These are phyloP conservation scores for Pisolithus sp. DNA, from an alignment of 768 basidiomycete genomes.

Conservation along the genomic window DNA sequence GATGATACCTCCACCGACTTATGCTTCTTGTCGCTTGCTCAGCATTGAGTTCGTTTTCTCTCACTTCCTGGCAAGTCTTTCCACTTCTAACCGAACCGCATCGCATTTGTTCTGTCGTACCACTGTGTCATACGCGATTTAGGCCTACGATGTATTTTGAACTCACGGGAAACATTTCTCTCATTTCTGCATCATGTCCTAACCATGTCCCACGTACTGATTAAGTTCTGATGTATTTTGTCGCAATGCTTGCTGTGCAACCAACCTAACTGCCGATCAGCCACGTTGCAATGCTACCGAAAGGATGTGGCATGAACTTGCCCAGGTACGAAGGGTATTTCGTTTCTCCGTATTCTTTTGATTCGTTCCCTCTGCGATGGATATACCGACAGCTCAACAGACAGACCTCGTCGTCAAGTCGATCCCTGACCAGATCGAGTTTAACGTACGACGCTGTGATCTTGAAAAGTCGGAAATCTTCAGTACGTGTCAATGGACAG, in stretches of 20 bases:
- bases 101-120: slow-evolving; percentile 27
- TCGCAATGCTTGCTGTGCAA: not conserved
- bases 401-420: slow-evolving; percentile 55
- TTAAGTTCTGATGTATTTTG: not conserved
- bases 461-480: slow-evolving; percentile 58
- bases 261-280: not conserved
- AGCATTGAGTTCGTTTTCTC: slow-evolving; percentile 19
- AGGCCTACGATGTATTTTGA: slow-evolving; percentile 35
- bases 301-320: not conserved
- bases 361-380: not conserved
- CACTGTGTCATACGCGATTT: slow-evolving; percentile 36
- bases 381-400: slow-evolving; percentile 34
- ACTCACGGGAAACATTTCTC: slow-evolving; percentile 26
- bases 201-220: not conserved
- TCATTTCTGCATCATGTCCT: slow-evolving; percentile 10
- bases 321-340: not conserved
- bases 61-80: slow-evolving; percentile 27
- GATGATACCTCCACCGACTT: slow-evolving; percentile 67
- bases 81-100: slow-evolving; percentile 21
- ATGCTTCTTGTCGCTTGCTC: slow-evolving; percentile 22
- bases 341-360: slow-evolving; percentile 1
- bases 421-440: slow-evolving; percentile 42
- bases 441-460: slow-evolving; percentile 43
- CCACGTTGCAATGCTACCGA: not conserved
- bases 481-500: slow-evolving; percentile 35